Evolutionary conservation across 2,329 filamentous ascomycete genomes (phyloP), one percentile per base, ranked within the genome.

Genomic region (Phoma herbarum): DNA sequence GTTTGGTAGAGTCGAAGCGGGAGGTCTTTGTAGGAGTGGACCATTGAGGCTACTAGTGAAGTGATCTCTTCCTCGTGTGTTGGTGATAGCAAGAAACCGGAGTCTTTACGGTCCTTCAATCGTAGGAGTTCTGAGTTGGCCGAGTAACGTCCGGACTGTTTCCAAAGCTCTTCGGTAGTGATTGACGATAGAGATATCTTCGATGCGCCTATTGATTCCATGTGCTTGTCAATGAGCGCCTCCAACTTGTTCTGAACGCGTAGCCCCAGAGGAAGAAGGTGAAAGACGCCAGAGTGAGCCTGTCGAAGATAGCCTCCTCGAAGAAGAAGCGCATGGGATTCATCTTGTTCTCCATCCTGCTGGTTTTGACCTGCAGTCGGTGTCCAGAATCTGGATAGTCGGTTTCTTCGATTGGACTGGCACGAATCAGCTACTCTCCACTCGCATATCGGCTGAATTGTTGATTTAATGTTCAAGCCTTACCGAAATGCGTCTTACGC

Each of bases 1-100:
- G 95, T 95, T 75, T 99, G 95, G 71, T 98, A 99, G 0, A 99
- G 80, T 42, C 93, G 86, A 23, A 98, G 75, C 0, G 95, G 95
- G 9, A 98, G 82, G 43, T 92, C 88, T 71, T 93, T 94, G 74
- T 97, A 94, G 0, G 93, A 97, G 41, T 88, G 87, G 1, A 93
- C 82, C 16, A 88, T 85, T 55, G 84, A 85, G 4, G 87, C 86
- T 1, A 97, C 91, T 2, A 99, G 81, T 0, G 84, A 81, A 0
- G 95, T 99, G 66, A 99, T 95, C 74, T 99, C 95, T 75, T 99
- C 95, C 73, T 99, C 95, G 62, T 99, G 95, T 0, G 95, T 99
- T 0, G 95, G 95, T 1, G 93, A 90, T 4, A 99, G 84, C 28
- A 99, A 83, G 61, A 91, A 91, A 4, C 85, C 83, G 0, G 85